phyloP scores from a whole-genome alignment of 2,329 filamentous ascomycete species.

The Colletotrichum kahawae region DNA sequence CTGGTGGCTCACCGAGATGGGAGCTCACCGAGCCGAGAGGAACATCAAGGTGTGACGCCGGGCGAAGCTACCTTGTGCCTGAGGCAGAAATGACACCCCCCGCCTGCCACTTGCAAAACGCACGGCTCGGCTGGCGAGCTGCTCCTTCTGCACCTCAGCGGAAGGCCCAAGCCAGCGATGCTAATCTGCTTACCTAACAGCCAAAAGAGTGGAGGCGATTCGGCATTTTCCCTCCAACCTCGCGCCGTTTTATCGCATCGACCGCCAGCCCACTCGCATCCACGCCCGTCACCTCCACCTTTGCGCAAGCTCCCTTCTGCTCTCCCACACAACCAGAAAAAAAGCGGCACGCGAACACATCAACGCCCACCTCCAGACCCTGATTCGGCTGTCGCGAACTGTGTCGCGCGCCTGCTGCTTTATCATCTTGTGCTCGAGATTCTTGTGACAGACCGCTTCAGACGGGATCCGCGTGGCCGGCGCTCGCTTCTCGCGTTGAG shows the following conservation, averaged over 20 bases:
- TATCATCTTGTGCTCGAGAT: not conserved
- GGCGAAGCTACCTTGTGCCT: not conserved
- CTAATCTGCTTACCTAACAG: constrained; percentile 14
- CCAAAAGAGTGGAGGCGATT: constrained; percentile 2
- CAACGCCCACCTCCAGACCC: not conserved
- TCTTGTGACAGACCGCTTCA: constrained; percentile 1
- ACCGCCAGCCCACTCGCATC: constrained; percentile 14
- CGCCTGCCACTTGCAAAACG: not conserved
- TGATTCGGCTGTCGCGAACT: constrained; percentile 2
- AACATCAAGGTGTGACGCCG: not conserved
- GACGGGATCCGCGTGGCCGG: not conserved
- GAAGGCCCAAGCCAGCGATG: not conserved
- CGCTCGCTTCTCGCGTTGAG: not conserved
- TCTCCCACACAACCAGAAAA: not conserved
- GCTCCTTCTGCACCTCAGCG: not conserved
- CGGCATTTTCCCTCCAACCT: constrained; percentile 22
- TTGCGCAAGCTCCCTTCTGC: constrained; percentile 20
- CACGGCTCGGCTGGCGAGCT: not conserved
- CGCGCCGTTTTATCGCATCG: constrained; percentile 20
- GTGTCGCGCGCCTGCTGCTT: not conserved
- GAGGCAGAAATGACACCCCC: not conserved
- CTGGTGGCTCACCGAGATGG: not conserved
- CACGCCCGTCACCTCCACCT: constrained; percentile 20
- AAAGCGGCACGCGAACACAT: constrained; percentile 16
- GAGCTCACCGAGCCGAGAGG: not conserved